Base-by-base conservation (phyloP, 192 early-diverging fungal genomes). In the Mortierella antarctica region DNA sequence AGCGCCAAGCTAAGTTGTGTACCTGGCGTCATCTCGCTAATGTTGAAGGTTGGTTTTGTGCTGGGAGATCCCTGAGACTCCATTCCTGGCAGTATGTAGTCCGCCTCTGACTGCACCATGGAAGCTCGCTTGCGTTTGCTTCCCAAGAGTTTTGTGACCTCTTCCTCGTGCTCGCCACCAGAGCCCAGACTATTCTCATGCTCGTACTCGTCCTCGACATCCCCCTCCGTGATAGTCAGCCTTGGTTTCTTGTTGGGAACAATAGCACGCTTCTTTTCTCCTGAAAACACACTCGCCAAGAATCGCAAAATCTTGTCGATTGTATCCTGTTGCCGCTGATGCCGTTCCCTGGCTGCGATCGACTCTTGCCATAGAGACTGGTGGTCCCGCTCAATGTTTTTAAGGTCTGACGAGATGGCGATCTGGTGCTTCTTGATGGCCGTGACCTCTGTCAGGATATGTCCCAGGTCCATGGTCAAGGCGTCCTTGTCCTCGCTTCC, bases 281-380 rank as follows among this genome's bases (percentile, higher is more conserved):
- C 71, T 31, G 92, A 88, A 82, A 95, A 97, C 45, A 98, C 90
- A 0, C 93, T 90, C 2, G 96, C 95, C 73, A 99, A 79, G 82
- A 99, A 99, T 15, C 91, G 83, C 65, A 99, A 66, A 61, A 99
- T 97, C 76, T 96, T 97, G 84, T 97, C 93, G 51, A 99, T 97
- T 0, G 92, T 95, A 12, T 91, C 91, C 82, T 98, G 96, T 74
- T 98, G 96, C 47, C 91, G 84, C 50, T 91, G 91, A 82, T 96
- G 92, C 20, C 92, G 88, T 54, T 95, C 92, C 40, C 94, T 88
- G 14, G 94, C 86, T 1, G 85, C 74, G 1, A 91, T 73, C 0
- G 93, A 91, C 70, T 98, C 95, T 59, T 89, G 89, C 97, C 97
- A 99, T 23, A 99, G 80, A 54, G 90, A 83, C 81, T 94, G 92